Evolutionary conservation across 495 filamentous ascomycete species (phyloP), one percentile per base, ranked within the genome.

Genomic region (Penicillium maclennaniae): DNA sequence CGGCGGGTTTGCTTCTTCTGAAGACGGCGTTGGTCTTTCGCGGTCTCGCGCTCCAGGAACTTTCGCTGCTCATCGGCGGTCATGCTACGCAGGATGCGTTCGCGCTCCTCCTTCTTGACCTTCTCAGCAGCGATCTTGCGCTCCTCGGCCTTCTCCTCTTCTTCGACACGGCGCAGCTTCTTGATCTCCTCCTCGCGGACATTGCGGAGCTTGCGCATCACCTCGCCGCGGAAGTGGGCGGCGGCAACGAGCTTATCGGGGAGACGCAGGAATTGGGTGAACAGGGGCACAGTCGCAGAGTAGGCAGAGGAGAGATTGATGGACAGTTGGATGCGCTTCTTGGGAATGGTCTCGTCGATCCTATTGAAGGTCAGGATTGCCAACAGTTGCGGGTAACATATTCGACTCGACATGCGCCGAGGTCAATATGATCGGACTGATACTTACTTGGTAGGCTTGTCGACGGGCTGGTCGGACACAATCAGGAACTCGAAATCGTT

Each of bases 91-190:
- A 98, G 73, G 72, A 85, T 78, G 45, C 81, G 78, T 63, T 98
- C 93, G n/a, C 93, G 79, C 79, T 95, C 91, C 61, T 91, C 83
- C 78, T 95, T 97, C 79, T 91, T 95, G 60, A 81, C 72, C 79
- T 88, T 89, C 69, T 97, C 93, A 16, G 82, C 80, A 61, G 89
- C 83, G 7, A 82, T 51, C 56, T 81, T 80, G 36, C 91, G 77
- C 80, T 97, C 95, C 75, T 96, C 93, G 43, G 88, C 87, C 77
- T 92, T 92, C 71, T 95, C 90, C n/a, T 91, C 89, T 59, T 97
- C 92, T 45, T 87, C 88, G 2, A 79, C 76, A 62, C 87, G 88
- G 60, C 86, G 80, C 55, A 98, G 82, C 74, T 87, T 87, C 67
- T 81, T 83, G 61, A 87, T 81, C 66, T 88, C 84, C 45, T 91